Conservation (phyloP, 139 green algal genomes). For the Chlorella ohadii region DNA sequence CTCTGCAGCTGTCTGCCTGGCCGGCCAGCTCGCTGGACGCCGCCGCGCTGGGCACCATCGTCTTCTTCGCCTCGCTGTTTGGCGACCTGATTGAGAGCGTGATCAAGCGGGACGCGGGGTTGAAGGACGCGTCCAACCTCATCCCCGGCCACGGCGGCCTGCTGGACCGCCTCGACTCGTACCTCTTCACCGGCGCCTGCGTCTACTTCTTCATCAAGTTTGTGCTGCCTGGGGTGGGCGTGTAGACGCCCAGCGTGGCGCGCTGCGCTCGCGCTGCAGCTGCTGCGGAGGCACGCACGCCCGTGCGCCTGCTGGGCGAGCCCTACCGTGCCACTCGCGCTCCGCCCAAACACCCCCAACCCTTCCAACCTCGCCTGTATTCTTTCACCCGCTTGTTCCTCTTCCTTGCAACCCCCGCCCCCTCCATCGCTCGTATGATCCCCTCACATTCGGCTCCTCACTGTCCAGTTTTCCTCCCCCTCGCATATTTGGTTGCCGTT, state of each 20-base stretch:
- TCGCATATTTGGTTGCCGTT: too few species aligned
- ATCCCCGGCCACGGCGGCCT: slow-evolving; percentile 98
- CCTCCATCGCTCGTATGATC: too few species aligned
- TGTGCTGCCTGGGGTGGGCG: background rate
- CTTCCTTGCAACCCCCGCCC: too few species aligned
- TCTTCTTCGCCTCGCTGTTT: slow-evolving; percentile 91
- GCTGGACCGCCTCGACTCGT: slow-evolving; percentile 95
- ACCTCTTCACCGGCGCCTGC: slow-evolving; percentile 96
- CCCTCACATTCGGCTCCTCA: too few species aligned
- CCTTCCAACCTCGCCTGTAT: too few species aligned
- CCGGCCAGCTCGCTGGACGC: slow-evolving; percentile 34
- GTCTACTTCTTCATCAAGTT: slow-evolving; percentile 79
- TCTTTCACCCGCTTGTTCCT: too few species aligned
- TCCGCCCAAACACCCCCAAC: too few species aligned
- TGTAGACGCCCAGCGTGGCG: background rate
- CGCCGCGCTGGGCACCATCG: slow-evolving; percentile 54
- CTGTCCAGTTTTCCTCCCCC: too few species aligned
- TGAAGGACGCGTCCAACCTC: slow-evolving; percentile 95
- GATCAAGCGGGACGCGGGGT: slow-evolving; percentile 97
- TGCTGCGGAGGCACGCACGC: too few species aligned
- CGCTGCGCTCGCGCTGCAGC: too few species aligned
- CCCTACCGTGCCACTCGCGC: too few species aligned
- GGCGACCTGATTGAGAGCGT: slow-evolving; percentile 98
- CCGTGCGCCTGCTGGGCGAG: too few species aligned
- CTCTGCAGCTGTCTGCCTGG: slow-evolving; percentile 53